Conservation (phyloP, 1,284 basidiomycete genomes). For the Leccinum fuscescens region DNA sequence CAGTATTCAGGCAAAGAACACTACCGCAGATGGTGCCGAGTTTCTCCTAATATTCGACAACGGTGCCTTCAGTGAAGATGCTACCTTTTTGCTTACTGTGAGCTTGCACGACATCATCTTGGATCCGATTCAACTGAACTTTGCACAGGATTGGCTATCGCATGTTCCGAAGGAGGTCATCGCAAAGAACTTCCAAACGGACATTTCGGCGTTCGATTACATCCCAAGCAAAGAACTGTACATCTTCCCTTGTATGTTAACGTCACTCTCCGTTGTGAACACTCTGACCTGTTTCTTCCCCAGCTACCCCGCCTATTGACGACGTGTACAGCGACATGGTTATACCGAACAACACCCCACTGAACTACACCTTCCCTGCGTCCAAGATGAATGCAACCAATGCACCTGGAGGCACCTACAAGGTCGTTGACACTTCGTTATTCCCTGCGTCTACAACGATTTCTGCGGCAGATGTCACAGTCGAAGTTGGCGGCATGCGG, state of each 20-base stretch:
- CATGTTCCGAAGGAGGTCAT: slow-evolving; percentile 53
- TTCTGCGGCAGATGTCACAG: slow-evolving; percentile 54
- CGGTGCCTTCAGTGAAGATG: slow-evolving; percentile 56
- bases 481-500: slow-evolving; percentile 60
- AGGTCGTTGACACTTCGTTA: slow-evolving; percentile 56
- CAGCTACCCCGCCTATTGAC: slow-evolving; percentile 40
- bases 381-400: slow-evolving; percentile 44
- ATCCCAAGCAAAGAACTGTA: slow-evolving; percentile 51
- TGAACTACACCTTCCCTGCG: slow-evolving; percentile 52
- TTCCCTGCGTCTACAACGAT: slow-evolving; percentile 58
- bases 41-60: slow-evolving; percentile 60
- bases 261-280: background rate
- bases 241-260: slow-evolving; percentile 48
- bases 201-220: slow-evolving; percentile 42
- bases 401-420: slow-evolving; percentile 53
- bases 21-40: slow-evolving; percentile 48
- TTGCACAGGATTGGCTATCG: slow-evolving; percentile 46
- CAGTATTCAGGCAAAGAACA: slow-evolving; percentile 51
- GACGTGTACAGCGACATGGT: slow-evolving; percentile 39
- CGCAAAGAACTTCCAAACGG: slow-evolving; percentile 51
- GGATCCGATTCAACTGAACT: background rate
- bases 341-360: slow-evolving; percentile 44
- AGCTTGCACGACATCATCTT: slow-evolving; percentile 1
- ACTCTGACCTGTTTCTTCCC: slow-evolving; percentile 11
- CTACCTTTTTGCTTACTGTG: slow-evolving; percentile 47